Percentiles rank a stretch among this genome's conserved stretches.
phyloP scores from a whole-genome alignment of 2,329 filamentous ascomycete genomes.

The Botrytis byssoidea region DNA sequence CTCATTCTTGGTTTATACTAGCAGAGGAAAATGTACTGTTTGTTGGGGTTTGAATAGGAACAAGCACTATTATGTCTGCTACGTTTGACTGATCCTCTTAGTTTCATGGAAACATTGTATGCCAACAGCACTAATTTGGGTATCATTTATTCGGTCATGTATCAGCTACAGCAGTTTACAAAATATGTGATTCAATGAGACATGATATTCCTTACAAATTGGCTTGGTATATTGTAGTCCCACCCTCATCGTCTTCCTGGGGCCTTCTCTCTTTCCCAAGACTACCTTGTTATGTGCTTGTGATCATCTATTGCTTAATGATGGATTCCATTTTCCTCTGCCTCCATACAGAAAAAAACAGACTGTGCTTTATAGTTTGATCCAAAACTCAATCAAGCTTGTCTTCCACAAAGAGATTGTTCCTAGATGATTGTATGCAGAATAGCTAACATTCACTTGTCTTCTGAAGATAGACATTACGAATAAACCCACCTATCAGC shows the following conservation, averaged over 20 bases:
- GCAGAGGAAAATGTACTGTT: background rate
- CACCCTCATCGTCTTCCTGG: background rate
- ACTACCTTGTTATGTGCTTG: background rate
- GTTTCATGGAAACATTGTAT: background rate
- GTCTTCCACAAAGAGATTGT: background rate
- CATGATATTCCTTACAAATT: background rate
- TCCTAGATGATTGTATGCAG: background rate
- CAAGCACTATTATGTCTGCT: background rate
- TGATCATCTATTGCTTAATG: background rate
- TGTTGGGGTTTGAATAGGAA: background rate
- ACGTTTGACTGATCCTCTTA: no score
- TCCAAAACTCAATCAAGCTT: background rate
- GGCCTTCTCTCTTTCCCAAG: background rate
- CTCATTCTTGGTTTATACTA: background rate
- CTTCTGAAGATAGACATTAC: background rate
- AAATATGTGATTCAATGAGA: background rate
- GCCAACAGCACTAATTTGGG: no score
- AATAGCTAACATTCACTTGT: background rate
- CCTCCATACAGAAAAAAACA: background rate
- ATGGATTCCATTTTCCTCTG: background rate
- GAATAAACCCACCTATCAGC: accelerated
- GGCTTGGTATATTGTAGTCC: background rate
- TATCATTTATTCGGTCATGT: background rate
- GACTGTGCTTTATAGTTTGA: background rate
- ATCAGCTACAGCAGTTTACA: background rate